Evolutionary conservation across 352 stramenopile species (phyloP).

Genomic region (Globisporangium splendens): DNA sequence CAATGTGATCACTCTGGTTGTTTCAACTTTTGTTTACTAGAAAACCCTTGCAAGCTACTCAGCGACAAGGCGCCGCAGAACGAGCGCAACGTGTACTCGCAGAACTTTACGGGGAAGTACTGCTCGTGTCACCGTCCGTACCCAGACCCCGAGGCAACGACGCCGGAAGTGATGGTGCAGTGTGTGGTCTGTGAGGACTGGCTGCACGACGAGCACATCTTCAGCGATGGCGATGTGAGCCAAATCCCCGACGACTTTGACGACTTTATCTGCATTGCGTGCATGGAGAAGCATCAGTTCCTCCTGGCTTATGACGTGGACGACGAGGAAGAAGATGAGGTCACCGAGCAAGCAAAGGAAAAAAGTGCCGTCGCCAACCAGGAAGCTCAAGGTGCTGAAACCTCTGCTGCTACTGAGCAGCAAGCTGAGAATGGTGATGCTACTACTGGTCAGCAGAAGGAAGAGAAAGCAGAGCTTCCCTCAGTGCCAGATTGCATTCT

Average conservation of each 20-base stretch:
- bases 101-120: constrained; percentile 68
- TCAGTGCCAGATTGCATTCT: constrained; percentile 23
- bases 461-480: not conserved
- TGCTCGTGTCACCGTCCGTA: constrained; percentile 75
- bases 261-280: constrained; percentile 62
- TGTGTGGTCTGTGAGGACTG: constrained; percentile 79
- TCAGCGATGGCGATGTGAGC: constrained; percentile 7
- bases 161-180: constrained; percentile 67
- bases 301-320: constrained; percentile 52
- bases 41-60: constrained; percentile 48
- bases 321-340: constrained; percentile 14
- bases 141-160: constrained; percentile 67
- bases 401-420: not conserved
- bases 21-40: constrained; percentile 5
- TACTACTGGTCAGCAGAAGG: not conserved
- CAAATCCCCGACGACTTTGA: constrained; percentile 41
- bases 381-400: not conserved
- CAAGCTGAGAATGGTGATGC: not conserved
- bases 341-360: constrained; percentile 3
- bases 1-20: too few relatives aligned
- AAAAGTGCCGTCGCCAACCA: not conserved
- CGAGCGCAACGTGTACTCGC: constrained; percentile 60
- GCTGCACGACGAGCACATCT: constrained; percentile 73
- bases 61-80: constrained; percentile 49
- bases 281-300: constrained; percentile 64